Conservation (phyloP, 2,329 filamentous ascomycete genomes). For the Exophiala phaeomuriformis region DNA sequence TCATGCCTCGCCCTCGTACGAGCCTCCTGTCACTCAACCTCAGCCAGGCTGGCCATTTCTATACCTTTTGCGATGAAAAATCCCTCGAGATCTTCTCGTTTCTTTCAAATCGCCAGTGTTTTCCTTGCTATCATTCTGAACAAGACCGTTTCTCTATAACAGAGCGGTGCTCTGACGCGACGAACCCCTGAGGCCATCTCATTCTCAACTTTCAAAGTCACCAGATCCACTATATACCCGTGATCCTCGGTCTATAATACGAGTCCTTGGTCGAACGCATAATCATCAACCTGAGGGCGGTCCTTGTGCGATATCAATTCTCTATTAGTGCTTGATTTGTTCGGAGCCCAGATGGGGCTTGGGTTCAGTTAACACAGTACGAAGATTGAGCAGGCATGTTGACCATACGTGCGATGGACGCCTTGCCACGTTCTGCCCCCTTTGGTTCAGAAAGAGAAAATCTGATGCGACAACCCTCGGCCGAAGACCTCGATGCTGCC, state of each 20-base stretch:
- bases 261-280: not conserved
- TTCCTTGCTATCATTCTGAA: not conserved
- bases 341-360: constrained; percentile 8
- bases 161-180: not conserved
- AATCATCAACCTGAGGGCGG: not conserved
- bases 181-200: not conserved
- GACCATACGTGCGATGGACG: constrained; percentile 26
- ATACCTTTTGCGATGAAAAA: not conserved
- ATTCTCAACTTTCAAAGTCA: not conserved
- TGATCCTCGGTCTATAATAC: not conserved
- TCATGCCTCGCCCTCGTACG: constrained; percentile 11
- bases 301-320: not conserved
- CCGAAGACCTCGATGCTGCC: constrained; percentile 43
- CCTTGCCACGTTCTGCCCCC: constrained; percentile 20
- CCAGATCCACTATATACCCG: not conserved
- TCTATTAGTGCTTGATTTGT: not conserved
- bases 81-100: not conserved
- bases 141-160: not conserved
- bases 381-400: constrained; percentile 23
- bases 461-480: constrained; percentile 39
- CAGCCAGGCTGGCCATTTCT: not conserved
- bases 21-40: constrained; percentile 8
- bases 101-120: not conserved
- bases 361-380: constrained; percentile 7
- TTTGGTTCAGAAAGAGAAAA: constrained; percentile 21